Evolutionary conservation across 2,329 filamentous ascomycete species (phyloP), one percentile per base, ranked within the genome.

Genomic region (Trichoderma pleuroti): DNA sequence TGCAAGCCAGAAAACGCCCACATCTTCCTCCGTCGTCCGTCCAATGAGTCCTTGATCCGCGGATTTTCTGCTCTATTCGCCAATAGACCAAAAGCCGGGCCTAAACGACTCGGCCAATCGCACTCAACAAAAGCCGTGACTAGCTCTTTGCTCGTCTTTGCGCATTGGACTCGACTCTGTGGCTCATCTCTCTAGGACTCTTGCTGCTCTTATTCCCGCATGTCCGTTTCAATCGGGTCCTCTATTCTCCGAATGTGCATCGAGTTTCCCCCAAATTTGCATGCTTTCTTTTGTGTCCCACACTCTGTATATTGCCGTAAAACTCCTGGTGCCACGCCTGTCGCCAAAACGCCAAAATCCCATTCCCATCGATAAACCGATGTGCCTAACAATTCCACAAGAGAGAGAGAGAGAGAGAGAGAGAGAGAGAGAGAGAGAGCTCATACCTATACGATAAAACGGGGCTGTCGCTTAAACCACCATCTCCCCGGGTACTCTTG

Each of bases 401-500:
- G 9, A 14, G 18, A 24, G 34, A 21, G 7, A 7, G 16, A n/a
- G n/a, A n/a, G n/a, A n/a, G n/a, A n/a, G n/a, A n/a, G n/a, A n/a
- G n/a, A n/a, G n/a, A n/a, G n/a, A n/a, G n/a, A n/a, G n/a, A 26
- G 9, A 14, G 18, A 24, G 34, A 21, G 7, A 7, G 16, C 4
- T 14, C 32, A 12, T 61, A 7, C 26, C 49, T 66, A 52, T 24
- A 52, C 36, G 9, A 46, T 7, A 14, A 36, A 14, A 21, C 11
- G 10, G 8, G 42, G 34, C 9, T 26, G n/a, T 16, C 39, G 26
- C 36, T 21, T 62, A 18, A 74, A 75, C 77, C 76, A 78, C 76
- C 75, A 78, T 68, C 26, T 76, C 30, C 75, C 76, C 3, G 80
- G 79, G 52, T 81, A 82, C 32, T 77, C 77, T 69, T 82, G 81